phyloP scores from a whole-genome alignment of 345 rosid species.

The Dipteronia dyeriana region DNA sequence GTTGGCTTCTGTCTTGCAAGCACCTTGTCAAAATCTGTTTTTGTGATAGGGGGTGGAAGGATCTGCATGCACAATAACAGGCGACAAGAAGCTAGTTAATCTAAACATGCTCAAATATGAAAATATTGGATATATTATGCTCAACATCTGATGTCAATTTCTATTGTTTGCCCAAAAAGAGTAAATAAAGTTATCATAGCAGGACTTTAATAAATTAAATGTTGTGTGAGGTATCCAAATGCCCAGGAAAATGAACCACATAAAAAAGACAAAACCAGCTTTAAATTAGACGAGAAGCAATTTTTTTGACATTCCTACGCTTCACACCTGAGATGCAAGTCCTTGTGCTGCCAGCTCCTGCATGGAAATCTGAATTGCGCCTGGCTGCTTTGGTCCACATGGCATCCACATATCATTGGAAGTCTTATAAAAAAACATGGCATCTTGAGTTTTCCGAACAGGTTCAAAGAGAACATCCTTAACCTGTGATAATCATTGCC shows the following conservation, averaged over 20 bases:
- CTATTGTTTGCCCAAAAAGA: not conserved
- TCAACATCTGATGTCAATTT: not conserved
- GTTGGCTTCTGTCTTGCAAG: slow-evolving; percentile 95
- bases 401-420: slow-evolving; percentile 75
- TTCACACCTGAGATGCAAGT: slow-evolving; percentile 62
- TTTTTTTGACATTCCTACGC: not conserved
- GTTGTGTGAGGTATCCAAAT: not conserved
- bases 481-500: slow-evolving; percentile 46
- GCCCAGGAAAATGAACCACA: not conserved
- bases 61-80: slow-evolving; percentile 49
- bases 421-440: slow-evolving; percentile 70
- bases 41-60: slow-evolving; percentile 82
- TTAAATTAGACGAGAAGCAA: not conserved
- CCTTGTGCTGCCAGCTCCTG: slow-evolving; percentile 85
- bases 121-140: slow-evolving; percentile 1
- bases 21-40: slow-evolving; percentile 87
- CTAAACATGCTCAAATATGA: not conserved
- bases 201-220: not conserved
- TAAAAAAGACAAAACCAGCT: not conserved
- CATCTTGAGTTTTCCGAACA: slow-evolving; percentile 92
- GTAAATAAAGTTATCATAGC: not conserved
- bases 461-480: slow-evolving; percentile 95
- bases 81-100: not conserved
- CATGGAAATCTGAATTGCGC: slow-evolving; percentile 76
- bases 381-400: slow-evolving; percentile 82